These are phyloP conservation scores for Eucalyptus tenuipes DNA, from an alignment of 345 rosid genomes.

Conservation along the genomic window DNA sequence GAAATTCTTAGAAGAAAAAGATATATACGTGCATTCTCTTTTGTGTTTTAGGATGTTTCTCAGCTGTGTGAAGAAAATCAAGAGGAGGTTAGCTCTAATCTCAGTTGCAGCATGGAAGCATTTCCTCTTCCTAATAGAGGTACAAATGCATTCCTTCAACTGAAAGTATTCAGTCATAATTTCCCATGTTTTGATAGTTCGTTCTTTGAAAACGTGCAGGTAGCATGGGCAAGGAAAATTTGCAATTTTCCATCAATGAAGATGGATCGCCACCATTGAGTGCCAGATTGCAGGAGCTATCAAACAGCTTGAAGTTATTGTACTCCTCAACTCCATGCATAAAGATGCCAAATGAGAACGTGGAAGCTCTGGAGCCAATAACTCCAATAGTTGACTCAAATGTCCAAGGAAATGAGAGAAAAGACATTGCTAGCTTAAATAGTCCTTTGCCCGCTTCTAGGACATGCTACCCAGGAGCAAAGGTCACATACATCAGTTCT, in stretches of 20 bases:
- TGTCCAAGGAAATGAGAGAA: neutral
- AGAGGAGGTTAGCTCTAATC: conserved; percentile 4
- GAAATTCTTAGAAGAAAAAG: neutral
- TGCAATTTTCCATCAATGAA: conserved; percentile 1
- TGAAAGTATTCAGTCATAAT: neutral
- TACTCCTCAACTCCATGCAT: conserved; percentile 16
- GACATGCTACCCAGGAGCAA: conserved; percentile 23
- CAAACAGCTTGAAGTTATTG: conserved; percentile 40
- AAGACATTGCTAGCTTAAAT: conserved; percentile 1
- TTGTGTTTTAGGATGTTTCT: conserved; percentile 1
- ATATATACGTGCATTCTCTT: neutral
- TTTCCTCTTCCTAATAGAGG: conserved; percentile 14
- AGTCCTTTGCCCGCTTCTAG: conserved; percentile 45
- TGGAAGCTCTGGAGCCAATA: conserved; percentile 19
- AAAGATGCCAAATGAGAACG: conserved; percentile 7
- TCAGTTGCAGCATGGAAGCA: neutral
- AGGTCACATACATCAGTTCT: conserved; percentile 18
- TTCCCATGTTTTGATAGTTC: neutral
- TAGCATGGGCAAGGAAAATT: conserved; percentile 36
- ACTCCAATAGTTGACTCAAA: conserved; percentile 26
- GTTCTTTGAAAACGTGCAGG: neutral
- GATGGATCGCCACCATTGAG: conserved; percentile 45
- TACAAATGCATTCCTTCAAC: neutral
- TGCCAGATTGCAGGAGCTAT: conserved; percentile 33
- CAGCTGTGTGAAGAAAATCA: neutral